phyloP scores from a whole-genome alignment of 495 filamentous ascomycete genomes.

The Astrocystis sublimbata region DNA sequence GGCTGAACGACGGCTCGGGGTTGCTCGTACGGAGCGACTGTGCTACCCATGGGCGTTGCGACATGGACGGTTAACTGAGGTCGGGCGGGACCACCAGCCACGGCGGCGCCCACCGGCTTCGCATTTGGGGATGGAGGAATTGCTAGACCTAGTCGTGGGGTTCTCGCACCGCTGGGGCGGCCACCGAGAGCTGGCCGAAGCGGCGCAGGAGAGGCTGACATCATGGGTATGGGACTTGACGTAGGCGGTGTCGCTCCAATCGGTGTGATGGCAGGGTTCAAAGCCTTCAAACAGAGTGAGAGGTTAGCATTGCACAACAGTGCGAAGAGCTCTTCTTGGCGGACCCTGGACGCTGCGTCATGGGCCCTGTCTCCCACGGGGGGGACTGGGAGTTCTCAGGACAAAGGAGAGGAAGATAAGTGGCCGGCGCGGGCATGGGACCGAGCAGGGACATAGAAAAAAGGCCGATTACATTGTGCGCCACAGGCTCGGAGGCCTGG shows the following conservation, averaged over 20 bases:
- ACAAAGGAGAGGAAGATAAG: not conserved
- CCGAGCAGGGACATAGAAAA: slow-evolving; percentile 8
- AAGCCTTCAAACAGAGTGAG: slow-evolving; percentile 31
- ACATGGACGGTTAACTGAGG: slow-evolving; percentile 69
- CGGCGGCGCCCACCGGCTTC: slow-evolving; percentile 61
- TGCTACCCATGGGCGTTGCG: slow-evolving; percentile 81
- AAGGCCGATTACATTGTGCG: slow-evolving; percentile 32
- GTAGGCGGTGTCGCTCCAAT: slow-evolving; percentile 29
- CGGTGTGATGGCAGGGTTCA: slow-evolving; percentile 24
- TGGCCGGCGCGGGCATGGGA: not conserved
- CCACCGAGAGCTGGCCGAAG: slow-evolving; percentile 81
- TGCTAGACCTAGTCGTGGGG: slow-evolving; percentile 80
- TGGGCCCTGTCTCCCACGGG: not conserved
- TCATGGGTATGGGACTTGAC: slow-evolving; percentile 53
- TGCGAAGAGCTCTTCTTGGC: not conserved
- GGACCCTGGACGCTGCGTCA: not conserved
- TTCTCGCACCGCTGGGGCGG: slow-evolving; percentile 62
- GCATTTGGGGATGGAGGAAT: slow-evolving; percentile 82
- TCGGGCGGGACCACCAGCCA: slow-evolving; percentile 33
- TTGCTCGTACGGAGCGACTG: slow-evolving; percentile 63
- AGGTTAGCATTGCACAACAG: slow-evolving; percentile 33
- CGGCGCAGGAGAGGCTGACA: slow-evolving; percentile 74
- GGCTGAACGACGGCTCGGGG: slow-evolving; percentile 45
- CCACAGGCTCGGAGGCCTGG: slow-evolving; percentile 32
- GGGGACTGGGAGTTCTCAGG: not conserved